Base-by-base conservation (phyloP, 2,329 filamentous ascomycete species). In the Paraconiothyrium brasiliense region DNA sequence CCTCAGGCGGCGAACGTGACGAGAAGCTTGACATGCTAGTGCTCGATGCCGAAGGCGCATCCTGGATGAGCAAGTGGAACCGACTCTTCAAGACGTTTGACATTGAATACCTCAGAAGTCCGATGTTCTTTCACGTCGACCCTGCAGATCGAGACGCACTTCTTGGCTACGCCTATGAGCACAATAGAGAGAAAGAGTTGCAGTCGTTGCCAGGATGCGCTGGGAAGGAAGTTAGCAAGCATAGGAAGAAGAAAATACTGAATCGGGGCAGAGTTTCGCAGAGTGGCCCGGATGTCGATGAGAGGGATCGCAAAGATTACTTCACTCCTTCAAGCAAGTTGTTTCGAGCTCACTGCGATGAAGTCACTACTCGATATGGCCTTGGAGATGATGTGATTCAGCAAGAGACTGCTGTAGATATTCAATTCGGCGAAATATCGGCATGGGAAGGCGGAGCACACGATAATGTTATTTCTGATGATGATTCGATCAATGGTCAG, bases 101-200 rank as follows among this genome's bases (percentile, higher is more conserved):
- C 52, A 94, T 94, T 50, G 83, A 85, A 1, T 87, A 93, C 69
- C 80, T 95, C 43, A 84, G 92, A 16, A 93, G 90, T 67, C 92
- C 91, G 0, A 91, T 94, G 89, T 91, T 94, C 71, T 94, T 93
- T 80, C 92, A 95, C 71, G 84, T 92, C 14, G 91, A 94, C 71
- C 92, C 92, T 0, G 83, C 86, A 0, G 91, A 94, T 75, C 83
- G 91, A 1, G 92, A 94, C 78, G 89, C 89, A 0, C 79, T 94
- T 68, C 79, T 94, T 24, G 89, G 88, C 0, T 91, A 89, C 76
- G 85, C 90, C 0, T 88, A 91, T 68, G 83, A 86, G 59, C 81
- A 85, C 20, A 84, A 84, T 0, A 79, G 88, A n/a, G 84, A 88
- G 60, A 77, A 79, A 6, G 90, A 94, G 69, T 77, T 93, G 9